Percentiles rank a stretch among this genome's conserved stretches.
Evolutionary conservation across 225 moss, liverwort and hornwort species (phyloP).

Genomic region (Antitrichia curtipendula): DNA sequence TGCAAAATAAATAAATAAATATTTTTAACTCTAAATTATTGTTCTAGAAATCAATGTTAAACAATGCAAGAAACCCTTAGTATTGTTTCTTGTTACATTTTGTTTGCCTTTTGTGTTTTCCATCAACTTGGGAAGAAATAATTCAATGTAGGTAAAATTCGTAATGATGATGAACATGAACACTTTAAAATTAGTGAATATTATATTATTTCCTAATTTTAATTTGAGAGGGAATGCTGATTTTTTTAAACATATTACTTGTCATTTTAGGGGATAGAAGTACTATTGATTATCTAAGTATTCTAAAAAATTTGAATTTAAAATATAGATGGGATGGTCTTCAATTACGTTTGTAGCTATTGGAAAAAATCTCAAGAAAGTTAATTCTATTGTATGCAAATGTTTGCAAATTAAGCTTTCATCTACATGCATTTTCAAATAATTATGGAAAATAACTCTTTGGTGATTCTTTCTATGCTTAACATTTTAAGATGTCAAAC

Average conservation of each 20-base stretch:
- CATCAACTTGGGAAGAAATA: background rate
- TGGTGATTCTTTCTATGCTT: background rate
- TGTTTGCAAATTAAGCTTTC: background rate
- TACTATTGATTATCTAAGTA: background rate
- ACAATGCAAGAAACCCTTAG: background rate
- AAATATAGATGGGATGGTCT: background rate
- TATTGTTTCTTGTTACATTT: background rate
- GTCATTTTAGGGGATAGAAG: background rate
- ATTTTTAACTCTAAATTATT: fast-evolving
- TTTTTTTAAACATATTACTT: background rate
- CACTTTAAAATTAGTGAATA: too few relatives aligned
- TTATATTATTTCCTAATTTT: too few relatives aligned
- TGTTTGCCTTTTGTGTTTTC: background rate
- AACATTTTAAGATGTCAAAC: background rate
- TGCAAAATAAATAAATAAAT: too few relatives aligned
- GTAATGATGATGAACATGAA: too few relatives aligned
- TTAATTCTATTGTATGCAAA: fast-evolving
- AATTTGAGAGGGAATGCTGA: too few relatives aligned
- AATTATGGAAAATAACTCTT: background rate
- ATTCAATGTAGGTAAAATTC: background rate
- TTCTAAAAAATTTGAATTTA: background rate
- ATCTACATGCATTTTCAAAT: background rate
- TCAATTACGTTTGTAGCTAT: background rate
- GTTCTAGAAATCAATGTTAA: background rate
- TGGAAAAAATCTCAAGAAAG: background rate